Conservation (phyloP, 768 basidiomycete species). For the Tricholoma sp. region DNA sequence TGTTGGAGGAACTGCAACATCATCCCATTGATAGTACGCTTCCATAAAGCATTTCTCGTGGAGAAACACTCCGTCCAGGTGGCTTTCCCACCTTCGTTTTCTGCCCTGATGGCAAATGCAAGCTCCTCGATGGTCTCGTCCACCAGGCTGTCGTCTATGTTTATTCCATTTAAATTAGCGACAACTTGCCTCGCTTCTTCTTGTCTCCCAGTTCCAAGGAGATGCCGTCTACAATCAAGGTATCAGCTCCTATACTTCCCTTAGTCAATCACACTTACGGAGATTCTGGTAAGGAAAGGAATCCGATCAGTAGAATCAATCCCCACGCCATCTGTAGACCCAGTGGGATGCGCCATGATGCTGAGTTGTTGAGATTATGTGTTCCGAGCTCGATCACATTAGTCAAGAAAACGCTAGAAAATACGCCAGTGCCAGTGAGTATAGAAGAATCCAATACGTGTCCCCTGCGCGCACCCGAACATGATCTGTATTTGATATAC, state of each 20-base stretch:
- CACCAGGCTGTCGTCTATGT: slow-evolving; percentile 53
- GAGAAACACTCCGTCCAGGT: slow-evolving; percentile 80
- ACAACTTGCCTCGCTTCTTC: slow-evolving; percentile 59
- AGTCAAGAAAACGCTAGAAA: slow-evolving; percentile 59
- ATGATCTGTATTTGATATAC: slow-evolving; percentile 79
- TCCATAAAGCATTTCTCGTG: slow-evolving; percentile 60
- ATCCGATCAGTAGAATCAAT: slow-evolving; percentile 57
- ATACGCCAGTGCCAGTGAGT: background rate
- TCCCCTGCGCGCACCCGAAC: slow-evolving; percentile 41
- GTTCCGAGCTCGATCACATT: slow-evolving; percentile 69
- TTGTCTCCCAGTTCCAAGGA: slow-evolving; percentile 51
- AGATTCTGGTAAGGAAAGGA: slow-evolving; percentile 75
- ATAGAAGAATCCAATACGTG: background rate
- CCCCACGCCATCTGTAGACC: slow-evolving; percentile 74
- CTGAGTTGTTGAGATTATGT: slow-evolving; percentile 48
- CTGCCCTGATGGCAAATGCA: slow-evolving; percentile 56
- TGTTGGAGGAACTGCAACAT: slow-evolving; percentile 82
- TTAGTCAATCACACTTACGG: slow-evolving; percentile 42
- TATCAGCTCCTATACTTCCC: background rate
- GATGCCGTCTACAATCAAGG: slow-evolving; percentile 47
- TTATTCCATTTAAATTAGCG: slow-evolving; percentile 60
- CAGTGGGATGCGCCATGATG: slow-evolving; percentile 73
- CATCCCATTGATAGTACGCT: slow-evolving; percentile 75
- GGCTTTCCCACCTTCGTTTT: slow-evolving; percentile 78
- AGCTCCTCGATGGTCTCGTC: slow-evolving; percentile 60